A percentile compares a stretch with the other conserved stretches of the same genome.
phyloP scores from a whole-genome alignment of 2,329 filamentous ascomycete genomes.

The Aspergillus udagawae region DNA sequence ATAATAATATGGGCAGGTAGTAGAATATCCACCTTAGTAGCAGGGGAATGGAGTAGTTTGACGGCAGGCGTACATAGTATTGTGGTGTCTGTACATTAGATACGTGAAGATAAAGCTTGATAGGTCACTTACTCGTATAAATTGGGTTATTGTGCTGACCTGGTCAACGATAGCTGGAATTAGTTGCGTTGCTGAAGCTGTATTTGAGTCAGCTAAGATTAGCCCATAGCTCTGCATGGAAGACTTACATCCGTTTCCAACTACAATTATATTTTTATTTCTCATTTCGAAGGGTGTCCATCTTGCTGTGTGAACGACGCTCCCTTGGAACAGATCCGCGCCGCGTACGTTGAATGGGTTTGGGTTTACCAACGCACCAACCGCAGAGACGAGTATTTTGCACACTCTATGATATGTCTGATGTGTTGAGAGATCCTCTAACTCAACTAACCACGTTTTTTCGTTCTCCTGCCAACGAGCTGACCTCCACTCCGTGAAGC shows the following conservation, averaged over 20 bases:
- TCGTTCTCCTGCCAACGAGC: constrained; percentile 8
- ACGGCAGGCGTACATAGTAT: constrained; percentile 7
- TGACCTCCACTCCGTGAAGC: constrained; percentile 7
- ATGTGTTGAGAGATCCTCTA: constrained; percentile 2
- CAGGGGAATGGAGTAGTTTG: constrained; percentile 3
- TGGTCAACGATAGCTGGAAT: constrained; percentile 8
- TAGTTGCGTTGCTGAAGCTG: constrained; percentile 14
- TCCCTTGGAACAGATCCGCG: constrained; percentile 4
- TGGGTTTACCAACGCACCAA: constrained; percentile 10
- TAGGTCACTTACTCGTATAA: constrained; percentile 13
- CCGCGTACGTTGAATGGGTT: constrained; percentile 3
- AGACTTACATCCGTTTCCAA: constrained; percentile 17
- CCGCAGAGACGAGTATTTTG: constrained; percentile 10
- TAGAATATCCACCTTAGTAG: no score
- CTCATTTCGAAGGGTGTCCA: constrained; percentile 4
- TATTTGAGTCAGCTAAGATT: not conserved
- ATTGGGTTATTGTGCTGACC: constrained; percentile 7
- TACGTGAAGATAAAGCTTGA: no score
- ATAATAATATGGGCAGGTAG: constrained; percentile 4
- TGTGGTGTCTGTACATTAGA: constrained; percentile 6
- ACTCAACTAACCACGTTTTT: constrained; percentile 5
- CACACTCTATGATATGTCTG: constrained; percentile 2
- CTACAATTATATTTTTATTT: constrained; percentile 10
- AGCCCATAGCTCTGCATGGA: not conserved
- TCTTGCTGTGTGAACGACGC: constrained; percentile 12